Evolutionary conservation across 768 basidiomycete species (phyloP).

Genomic region (Artomyces pyxidatus): DNA sequence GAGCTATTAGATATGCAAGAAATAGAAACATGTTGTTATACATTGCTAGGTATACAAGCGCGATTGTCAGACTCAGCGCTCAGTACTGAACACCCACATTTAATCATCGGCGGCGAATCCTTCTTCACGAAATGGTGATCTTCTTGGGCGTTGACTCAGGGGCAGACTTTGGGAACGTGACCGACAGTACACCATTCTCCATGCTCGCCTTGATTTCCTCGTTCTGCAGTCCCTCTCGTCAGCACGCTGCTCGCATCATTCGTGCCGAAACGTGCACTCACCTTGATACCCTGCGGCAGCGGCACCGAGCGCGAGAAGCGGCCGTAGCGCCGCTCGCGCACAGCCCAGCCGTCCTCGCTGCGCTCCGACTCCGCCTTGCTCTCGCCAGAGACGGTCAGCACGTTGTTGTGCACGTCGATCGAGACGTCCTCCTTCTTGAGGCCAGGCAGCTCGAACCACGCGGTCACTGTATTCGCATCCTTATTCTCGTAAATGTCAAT

Average conservation of each 20-base stretch:
- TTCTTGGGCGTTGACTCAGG: constrained; percentile 4
- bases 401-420: constrained; percentile 43
- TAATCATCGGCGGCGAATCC: too few species aligned
- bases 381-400: constrained; percentile 46
- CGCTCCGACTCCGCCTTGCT: constrained; percentile 24
- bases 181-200: constrained; percentile 22
- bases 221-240: constrained; percentile 7
- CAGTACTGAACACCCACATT: too few species aligned
- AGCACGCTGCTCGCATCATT: neutral
- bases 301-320: constrained; percentile 22
- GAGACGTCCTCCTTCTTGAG: constrained; percentile 40
- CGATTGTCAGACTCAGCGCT: too few species aligned
- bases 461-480: constrained; percentile 40
- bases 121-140: constrained; percentile 9
- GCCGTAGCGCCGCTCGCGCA: constrained; percentile 26
- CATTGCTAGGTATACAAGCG: too few species aligned
- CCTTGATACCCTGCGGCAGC: constrained; percentile 17
- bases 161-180: constrained; percentile 21
- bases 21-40: too few species aligned
- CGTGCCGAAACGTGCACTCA: neutral
- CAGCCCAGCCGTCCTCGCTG: constrained; percentile 27
- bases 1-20: too few species aligned
- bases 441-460: constrained; percentile 52
- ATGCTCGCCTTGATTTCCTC: constrained; percentile 24
- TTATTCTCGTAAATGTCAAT: constrained; percentile 48